phyloP scores from a whole-genome alignment of 148 eudicot genomes.

The Euryodendron excelsum region DNA sequence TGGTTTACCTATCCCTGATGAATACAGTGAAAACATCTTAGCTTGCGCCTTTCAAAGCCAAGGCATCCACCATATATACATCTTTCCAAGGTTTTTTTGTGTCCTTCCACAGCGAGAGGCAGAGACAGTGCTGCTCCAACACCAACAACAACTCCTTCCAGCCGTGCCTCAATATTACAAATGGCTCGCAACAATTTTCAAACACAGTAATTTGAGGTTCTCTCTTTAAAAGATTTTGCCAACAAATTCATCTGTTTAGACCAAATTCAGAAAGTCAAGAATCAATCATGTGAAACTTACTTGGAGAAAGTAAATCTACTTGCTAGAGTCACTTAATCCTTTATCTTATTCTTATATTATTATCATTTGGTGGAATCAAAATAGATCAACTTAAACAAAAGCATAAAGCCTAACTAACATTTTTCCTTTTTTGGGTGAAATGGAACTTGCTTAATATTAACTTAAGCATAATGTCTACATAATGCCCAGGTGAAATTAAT shows the following conservation, averaged over 20 bases:
- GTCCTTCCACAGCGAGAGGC: conserved; percentile 99
- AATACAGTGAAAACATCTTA: not conserved
- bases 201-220: too few relatives aligned
- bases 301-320: not conserved
- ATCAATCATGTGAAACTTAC: not conserved
- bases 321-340: not conserved
- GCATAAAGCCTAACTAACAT: not conserved
- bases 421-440: not conserved
- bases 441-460: not conserved
- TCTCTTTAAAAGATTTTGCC: too few relatives aligned
- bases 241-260: too few relatives aligned
- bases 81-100: conserved; percentile 92
- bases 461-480: not conserved
- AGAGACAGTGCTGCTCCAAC: conserved; percentile 97
- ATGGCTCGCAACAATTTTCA: conserved; percentile 78
- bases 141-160: conserved; percentile 92
- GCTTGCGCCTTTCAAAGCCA: conserved; percentile 55
- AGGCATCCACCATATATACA: conserved; percentile 99
- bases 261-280: too few relatives aligned
- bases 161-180: conserved; percentile 82
- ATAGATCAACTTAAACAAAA: not conserved
- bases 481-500: not conserved
- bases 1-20: conserved; percentile 5
- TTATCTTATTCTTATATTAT: not conserved
- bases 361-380: not conserved